Conservation (phyloP, 176 grass and related monocot genomes). For the Oryza brachyantha region DNA sequence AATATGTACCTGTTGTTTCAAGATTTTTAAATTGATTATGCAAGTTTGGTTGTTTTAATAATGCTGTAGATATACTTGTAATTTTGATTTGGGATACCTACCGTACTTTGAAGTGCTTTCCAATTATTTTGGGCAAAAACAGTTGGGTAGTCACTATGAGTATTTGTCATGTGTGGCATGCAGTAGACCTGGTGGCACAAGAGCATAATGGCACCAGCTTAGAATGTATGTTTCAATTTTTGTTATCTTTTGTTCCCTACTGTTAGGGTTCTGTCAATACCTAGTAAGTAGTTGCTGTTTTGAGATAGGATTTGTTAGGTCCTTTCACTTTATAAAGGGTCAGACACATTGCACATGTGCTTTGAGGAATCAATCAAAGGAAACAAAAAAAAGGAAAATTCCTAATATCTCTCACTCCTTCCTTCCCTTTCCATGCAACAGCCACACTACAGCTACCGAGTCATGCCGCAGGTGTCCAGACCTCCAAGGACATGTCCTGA, state of each 20-base stretch:
- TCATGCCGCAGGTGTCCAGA: neutral
- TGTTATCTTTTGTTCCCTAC: neutral
- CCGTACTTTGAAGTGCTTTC: neutral
- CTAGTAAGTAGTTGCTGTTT: neutral
- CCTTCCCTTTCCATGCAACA: neutral
- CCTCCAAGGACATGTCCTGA: neutral
- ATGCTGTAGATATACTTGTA: neutral
- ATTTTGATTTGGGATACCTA: neutral
- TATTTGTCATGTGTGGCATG: neutral
- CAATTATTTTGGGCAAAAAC: neutral
- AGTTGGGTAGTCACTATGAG: neutral
- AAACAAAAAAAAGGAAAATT: neutral
- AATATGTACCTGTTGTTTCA: neutral
- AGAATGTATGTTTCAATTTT: neutral
- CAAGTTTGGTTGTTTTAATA: neutral
- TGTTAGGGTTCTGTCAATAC: neutral
- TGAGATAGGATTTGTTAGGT: neutral
- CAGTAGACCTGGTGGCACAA: neutral
- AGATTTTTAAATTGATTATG: neutral
- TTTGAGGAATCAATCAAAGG: neutral
- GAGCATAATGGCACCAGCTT: neutral
- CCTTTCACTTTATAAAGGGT: neutral
- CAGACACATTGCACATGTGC: neutral
- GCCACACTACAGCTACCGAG: neutral
- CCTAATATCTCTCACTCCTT: neutral